Percentiles rank a stretch among this genome's conserved stretches.
Evolutionary conservation across 371 early-diverging fungal genomes (phyloP).

Genomic region (Dinochytrium kinnereticum): DNA sequence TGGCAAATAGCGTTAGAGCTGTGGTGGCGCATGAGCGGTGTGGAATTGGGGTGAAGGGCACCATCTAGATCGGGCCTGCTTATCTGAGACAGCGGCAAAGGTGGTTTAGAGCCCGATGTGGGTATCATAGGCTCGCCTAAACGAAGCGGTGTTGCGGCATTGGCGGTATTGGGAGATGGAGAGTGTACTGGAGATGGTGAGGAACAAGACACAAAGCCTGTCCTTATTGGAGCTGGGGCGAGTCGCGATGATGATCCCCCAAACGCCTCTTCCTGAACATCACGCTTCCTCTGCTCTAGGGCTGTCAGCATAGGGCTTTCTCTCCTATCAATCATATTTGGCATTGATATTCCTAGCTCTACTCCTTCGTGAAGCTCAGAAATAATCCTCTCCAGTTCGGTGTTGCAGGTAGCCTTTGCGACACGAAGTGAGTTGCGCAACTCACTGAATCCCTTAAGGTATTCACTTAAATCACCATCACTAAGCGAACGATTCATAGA

Average conservation of each 20-base stretch:
- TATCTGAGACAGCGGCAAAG: too few relatives aligned
- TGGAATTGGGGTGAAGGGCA: not conserved
- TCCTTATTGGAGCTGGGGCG: not conserved
- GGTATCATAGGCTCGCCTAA: too few relatives aligned
- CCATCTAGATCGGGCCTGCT: not conserved
- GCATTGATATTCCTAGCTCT: conserved; percentile 44
- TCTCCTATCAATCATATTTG: not conserved
- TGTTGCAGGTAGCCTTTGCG: conserved; percentile 55
- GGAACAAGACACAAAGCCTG: not conserved
- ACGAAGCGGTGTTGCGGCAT: too few relatives aligned
- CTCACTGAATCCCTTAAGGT: conserved; percentile 56
- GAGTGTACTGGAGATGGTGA: not conserved
- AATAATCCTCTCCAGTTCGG: conserved; percentile 68
- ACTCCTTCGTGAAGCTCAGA: conserved; percentile 74
- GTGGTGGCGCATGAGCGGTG: not conserved
- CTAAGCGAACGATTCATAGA: conserved; percentile 44
- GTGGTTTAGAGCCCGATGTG: too few relatives aligned
- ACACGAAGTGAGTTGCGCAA: conserved; percentile 46
- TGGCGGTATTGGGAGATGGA: not conserved
- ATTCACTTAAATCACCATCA: conserved; percentile 56
- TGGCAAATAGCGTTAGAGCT: not conserved
- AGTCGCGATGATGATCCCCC: not conserved
- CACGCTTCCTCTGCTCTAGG: not conserved
- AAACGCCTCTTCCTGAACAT: not conserved
- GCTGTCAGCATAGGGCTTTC: too few relatives aligned